Base-by-base conservation (phyloP, 1,139 yeast species). In the Yamadazyma epiphylla region DNA sequence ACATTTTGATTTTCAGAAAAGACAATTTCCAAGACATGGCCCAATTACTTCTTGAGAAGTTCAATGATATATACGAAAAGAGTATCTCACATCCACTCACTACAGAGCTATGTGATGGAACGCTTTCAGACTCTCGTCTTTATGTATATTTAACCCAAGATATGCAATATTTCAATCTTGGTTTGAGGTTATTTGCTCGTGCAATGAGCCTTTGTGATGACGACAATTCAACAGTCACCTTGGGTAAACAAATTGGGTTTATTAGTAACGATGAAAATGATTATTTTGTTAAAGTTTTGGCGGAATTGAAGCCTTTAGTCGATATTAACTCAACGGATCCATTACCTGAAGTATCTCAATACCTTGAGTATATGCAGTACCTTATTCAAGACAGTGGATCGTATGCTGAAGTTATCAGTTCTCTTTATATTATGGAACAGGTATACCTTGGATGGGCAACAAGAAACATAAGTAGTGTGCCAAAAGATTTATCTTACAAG, bases 381-480 rank as follows among this genome's bases (percentile, higher is more conserved):
- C 46, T 67, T 29, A 49, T 58, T 3, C 32, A 38, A 12, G 52
- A 57, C 8, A 41, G 53, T 15, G 36, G 39, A 1, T 56, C 69
- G 0, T 74, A 74, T 38, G 53, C 60, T 3, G 68, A 70, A 38
- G 30, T 70, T n/a, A 55, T 73, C 21, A 70, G 77, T 1, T 59
- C 60, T 25, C 41, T 62, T 31, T 73, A 63, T 46, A 58, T 63
- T 11, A 69, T 73, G 68, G 80, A 74, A 39, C 60, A 62, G 29
- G 70, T 70, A 2, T 74, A 74, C 38, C 56, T 70, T 26, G 69
- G 63, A 11, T 74, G 80, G 80, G 77, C 77, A 1, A 60, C 63
- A 23, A 43, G 51, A 27, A 53, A 58, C 28, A 29, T 51, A 5
- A 27, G 34, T 2, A 35, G 28, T 4, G 45, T 58, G 7, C 54